phyloP scores from a whole-genome alignment of 192 early-diverging fungal species.

The Linderina pennispora region DNA sequence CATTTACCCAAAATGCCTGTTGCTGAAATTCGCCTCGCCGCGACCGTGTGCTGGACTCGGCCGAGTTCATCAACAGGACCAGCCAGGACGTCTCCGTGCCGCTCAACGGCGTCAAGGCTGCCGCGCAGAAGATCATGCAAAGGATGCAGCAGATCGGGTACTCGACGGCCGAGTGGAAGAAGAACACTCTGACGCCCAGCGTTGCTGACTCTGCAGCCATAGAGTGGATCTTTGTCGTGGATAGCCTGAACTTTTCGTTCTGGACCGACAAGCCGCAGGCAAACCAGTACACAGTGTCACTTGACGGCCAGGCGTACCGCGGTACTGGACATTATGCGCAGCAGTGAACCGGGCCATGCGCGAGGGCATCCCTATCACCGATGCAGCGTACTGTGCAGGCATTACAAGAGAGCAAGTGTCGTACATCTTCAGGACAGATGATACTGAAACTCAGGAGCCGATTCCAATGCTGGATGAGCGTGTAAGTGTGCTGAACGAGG shows the following conservation, averaged over 20 bases:
- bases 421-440: conserved; percentile 60
- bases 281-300: conserved; percentile 55
- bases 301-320: conserved; percentile 54
- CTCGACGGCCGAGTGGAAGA: conserved; percentile 57
- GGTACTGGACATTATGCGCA: conserved; percentile 82
- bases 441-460: conserved; percentile 30
- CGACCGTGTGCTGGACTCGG: conserved; percentile 30
- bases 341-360: conserved; percentile 61
- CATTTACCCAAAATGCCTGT: no score
- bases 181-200: conserved; percentile 59
- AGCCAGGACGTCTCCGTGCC: conserved; percentile 60
- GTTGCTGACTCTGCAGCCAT: conserved; percentile 49
- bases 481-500: conserved; percentile 56
- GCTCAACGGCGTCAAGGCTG: conserved; percentile 41
- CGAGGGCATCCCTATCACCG: conserved; percentile 56
- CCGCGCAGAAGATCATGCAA: conserved; percentile 52
- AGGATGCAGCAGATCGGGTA: conserved; percentile 57
- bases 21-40: not conserved
- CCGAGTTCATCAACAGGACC: conserved; percentile 36
- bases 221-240: conserved; percentile 80
- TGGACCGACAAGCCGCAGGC: conserved; percentile 54
- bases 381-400: conserved; percentile 48
- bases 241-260: conserved; percentile 83
- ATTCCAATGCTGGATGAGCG: conserved; percentile 60
- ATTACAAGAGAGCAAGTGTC: conserved; percentile 39